Evolutionary conservation across 2,329 filamentous ascomycete genomes (phyloP).

Genomic region (Pestalotiopsis sp.): DNA sequence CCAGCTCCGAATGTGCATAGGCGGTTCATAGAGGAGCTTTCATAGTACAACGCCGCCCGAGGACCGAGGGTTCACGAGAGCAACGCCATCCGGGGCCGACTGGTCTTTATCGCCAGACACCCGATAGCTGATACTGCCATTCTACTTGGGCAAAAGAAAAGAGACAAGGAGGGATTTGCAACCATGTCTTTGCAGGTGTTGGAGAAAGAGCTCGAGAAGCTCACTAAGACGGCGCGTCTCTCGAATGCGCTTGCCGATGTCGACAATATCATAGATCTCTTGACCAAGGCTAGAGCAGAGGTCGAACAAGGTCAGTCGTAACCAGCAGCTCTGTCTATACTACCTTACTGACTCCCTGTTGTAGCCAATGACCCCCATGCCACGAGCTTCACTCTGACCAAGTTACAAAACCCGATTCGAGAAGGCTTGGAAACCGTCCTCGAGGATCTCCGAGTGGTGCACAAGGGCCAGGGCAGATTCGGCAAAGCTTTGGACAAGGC

Average conservation of each 20-base stretch:
- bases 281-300: conserved; percentile 72
- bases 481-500: conserved; percentile 82
- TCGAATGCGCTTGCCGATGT: conserved; percentile 75
- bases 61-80: neutral
- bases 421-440: conserved; percentile 79
- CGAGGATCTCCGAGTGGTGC: conserved; percentile 79
- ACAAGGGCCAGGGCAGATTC: conserved; percentile 81
- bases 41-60: neutral
- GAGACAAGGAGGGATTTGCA: conserved; percentile 29
- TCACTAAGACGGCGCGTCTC: conserved; percentile 70
- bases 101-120: neutral
- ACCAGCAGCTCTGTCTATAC: neutral
- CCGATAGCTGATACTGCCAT: conserved; percentile 10
- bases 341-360: neutral
- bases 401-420: conserved; percentile 84
- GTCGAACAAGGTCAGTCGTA: conserved; percentile 66
- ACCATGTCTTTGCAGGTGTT: conserved; percentile 55
- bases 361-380: conserved; percentile 64
- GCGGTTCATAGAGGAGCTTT: neutral
- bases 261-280: conserved; percentile 77
- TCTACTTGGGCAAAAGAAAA: conserved; percentile 26
- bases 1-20: neutral
- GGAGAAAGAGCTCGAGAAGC: conserved; percentile 72
- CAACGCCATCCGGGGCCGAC: neutral
- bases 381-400: conserved; percentile 75